Percentiles rank a stretch among this genome's conserved stretches.
phyloP scores from a whole-genome alignment of 2,329 filamentous ascomycete species.

The Monosporascus cannonballus region DNA sequence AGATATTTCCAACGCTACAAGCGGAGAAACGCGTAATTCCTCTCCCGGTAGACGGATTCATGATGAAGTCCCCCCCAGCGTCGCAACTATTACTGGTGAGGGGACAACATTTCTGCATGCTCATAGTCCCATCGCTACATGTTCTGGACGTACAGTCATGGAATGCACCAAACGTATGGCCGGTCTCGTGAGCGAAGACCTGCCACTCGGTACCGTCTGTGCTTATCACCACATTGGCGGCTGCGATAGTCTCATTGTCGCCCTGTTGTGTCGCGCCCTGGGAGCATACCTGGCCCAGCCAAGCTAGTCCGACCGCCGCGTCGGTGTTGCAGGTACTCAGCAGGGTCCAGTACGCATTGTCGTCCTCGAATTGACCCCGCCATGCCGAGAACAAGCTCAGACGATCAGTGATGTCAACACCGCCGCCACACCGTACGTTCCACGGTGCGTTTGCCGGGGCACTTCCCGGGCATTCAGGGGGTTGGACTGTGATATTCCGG shows the following conservation, averaged over 20 bases:
- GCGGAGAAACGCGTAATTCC: conserved; percentile 76
- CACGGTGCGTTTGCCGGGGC: conserved; percentile 65
- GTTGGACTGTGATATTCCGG: conserved; percentile 74
- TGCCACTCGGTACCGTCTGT: conserved; percentile 80
- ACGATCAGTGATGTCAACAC: conserved; percentile 64
- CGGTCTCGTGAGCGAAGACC: conserved; percentile 88
- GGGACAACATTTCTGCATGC: conserved; percentile 67
- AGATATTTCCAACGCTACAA: conserved; percentile 91
- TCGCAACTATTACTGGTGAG: conserved; percentile 62
- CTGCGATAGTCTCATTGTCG: conserved; percentile 66
- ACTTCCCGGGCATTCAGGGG: conserved; percentile 66
- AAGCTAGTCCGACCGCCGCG: conserved; percentile 83
- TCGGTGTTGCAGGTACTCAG: conserved; percentile 77
- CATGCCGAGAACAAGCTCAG: conserved; percentile 84
- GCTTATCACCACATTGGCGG: conserved; percentile 82
- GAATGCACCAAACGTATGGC: conserved; percentile 91
- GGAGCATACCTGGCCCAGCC: conserved; percentile 83
- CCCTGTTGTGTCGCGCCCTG: conserved; percentile 48
- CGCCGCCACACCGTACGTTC: conserved; percentile 69
- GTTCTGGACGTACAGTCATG: conserved; percentile 77
- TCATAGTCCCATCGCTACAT: conserved; percentile 55
- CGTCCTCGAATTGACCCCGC: conserved; percentile 72
- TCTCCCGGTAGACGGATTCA: conserved; percentile 82
- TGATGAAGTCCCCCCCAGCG: conserved; percentile 76
- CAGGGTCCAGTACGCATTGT: conserved; percentile 89